These are phyloP conservation scores for Alnus glutinosa DNA, from an alignment of 306 rosid species.

Conservation along the genomic window DNA sequence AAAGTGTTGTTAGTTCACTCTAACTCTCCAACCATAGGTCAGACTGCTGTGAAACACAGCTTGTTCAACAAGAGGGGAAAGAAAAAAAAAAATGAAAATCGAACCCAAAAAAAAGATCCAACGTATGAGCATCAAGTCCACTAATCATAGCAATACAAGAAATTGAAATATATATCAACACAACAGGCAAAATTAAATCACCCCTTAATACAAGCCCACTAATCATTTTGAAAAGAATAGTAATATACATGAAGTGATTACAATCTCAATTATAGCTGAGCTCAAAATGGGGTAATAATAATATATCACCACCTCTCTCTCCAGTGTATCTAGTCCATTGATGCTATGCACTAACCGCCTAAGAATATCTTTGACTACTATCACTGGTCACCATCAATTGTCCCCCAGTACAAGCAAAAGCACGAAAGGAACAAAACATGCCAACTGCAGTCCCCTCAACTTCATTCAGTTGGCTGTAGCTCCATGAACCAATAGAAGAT, in stretches of 20 bases:
- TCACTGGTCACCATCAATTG: conserved; percentile 11
- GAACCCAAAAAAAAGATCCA: background rate
- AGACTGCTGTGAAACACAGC: background rate
- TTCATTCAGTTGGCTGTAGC: conserved; percentile 6
- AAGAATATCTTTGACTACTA: background rate
- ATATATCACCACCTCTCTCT: background rate
- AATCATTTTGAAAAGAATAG: background rate
- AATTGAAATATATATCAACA: background rate
- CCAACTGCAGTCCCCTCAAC: conserved; percentile 4
- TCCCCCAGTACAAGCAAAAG: conserved; percentile 11
- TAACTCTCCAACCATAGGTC: background rate
- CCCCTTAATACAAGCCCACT: conserved; percentile 10
- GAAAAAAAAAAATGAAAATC: background rate
- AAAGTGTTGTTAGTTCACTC: background rate
- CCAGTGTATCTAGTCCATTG: background rate
- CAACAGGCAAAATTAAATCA: background rate
- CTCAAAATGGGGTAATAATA: background rate
- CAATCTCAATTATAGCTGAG: background rate
- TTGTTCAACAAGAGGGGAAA: background rate
- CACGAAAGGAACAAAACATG: conserved; percentile 10
- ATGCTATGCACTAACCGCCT: background rate
- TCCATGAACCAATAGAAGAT: background rate
- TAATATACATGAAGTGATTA: background rate
- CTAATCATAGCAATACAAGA: background rate
- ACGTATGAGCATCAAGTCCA: background rate